These are phyloP conservation scores for Lachnellula occidentalis DNA, from an alignment of 2,329 filamentous ascomycete genomes.

Conservation along the genomic window DNA sequence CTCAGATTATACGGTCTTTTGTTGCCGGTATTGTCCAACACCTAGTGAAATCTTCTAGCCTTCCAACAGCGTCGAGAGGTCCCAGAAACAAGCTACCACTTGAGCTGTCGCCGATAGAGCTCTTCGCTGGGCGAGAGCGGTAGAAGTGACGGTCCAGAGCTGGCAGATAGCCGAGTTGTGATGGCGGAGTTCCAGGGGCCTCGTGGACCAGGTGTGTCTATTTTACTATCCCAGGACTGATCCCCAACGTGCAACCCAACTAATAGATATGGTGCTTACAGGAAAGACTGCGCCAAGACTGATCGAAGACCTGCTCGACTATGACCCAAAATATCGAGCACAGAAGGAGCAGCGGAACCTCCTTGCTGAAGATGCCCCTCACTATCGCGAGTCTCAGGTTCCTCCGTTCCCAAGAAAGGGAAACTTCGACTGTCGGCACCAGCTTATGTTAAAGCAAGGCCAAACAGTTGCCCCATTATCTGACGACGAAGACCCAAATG, in stretches of 20 bases:
- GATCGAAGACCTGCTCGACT: conserved; percentile 39
- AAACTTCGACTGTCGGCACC: conserved; percentile 50
- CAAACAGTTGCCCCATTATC: conserved; percentile 44
- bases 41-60: background rate
- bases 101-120: background rate
- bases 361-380: conserved; percentile 51
- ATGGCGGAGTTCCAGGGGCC: conserved; percentile 9
- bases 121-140: conserved; percentile 1
- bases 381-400: conserved; percentile 33
- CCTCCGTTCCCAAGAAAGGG: conserved; percentile 26
- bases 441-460: conserved; percentile 49
- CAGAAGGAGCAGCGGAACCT: conserved; percentile 37
- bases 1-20: background rate
- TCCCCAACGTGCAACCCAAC: background rate
- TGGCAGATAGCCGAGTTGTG: conserved; percentile 14
- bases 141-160: conserved; percentile 4
- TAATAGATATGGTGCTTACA: conserved; percentile 24
- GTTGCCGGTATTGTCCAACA: background rate
- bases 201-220: conserved; percentile 17
- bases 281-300: conserved; percentile 47
- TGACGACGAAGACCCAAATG: conserved; percentile 34
- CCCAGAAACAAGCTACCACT: background rate
- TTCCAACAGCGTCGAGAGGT: background rate
- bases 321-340: conserved; percentile 34
- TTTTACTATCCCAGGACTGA: background rate